Evolutionary conservation across 228 moss, liverwort and hornwort species (phyloP), one percentile per base, ranked within the genome.

Genomic region (Sphagnum fallax): DNA sequence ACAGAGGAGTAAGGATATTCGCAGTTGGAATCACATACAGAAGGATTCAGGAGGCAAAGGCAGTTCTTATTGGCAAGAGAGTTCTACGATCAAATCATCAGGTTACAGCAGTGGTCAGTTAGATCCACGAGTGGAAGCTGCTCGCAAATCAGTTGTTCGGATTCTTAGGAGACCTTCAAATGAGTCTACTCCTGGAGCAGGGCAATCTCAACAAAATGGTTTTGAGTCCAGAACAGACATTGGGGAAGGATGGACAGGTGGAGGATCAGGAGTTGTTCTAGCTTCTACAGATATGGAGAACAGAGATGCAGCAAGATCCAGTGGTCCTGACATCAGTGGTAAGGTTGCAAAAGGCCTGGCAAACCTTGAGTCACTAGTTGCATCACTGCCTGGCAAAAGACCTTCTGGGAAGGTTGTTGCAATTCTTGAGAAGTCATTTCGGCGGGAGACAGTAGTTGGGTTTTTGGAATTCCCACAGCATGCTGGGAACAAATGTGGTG

Each of bases 361-460:
- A 8, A 70, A 70, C 16, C 61, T 84, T 47, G 77, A 67, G 50
- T 67, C 70, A 32, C 18, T 75, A 58, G 73, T 84, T 67, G 61
- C 75, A 15, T 80, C 77, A 6, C 67, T 75, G 70, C 80, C 84
- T 53, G 80, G 78, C 49, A 84, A 74, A 71, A 66, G 84, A 71
- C 84, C 84, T 12, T 75, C 80, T n/a, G 84, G 84, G 7, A 78
- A 53, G 59, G 80, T 84, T 49, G 75, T 80, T 4, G 77, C 84
- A 12, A 73, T 84, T 16, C 60, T 84, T 51, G 73, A 69, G 47
- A 77, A 78, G 52, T 80, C 84, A 18, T 52, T 68, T 51, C 77
- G 80, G 16, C 84, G 84, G 13, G 78, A 81, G 67, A 74, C 84
- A 48, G 78, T 84, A 4, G 69, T 80, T 70, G 84, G 84, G n/a